Evolutionary conservation across 352 stramenopile genomes (phyloP), one percentile per base, ranked within the genome.

Genomic region (Blastocystis sp.): DNA sequence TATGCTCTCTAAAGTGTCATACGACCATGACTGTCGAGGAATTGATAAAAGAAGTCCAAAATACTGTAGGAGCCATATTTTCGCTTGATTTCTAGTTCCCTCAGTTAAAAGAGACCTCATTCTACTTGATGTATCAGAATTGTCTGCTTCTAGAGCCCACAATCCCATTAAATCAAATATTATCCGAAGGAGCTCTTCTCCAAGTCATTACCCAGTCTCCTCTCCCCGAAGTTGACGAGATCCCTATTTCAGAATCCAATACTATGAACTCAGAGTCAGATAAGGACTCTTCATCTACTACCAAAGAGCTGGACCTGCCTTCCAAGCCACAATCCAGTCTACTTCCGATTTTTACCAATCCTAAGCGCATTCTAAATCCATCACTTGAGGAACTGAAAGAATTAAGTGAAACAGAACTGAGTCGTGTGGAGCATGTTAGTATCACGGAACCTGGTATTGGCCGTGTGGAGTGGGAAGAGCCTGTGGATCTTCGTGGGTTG

Each of bases 401-500:
- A 35, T 91, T 93, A 80, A 91, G 89, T 54, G 92, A 93, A 80
- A 92, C 92, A 60, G 92, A 94, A 89, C 91, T 95, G 53, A 92
- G 92, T 64, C 90, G 92, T 79, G 91, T 95, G 27, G 80, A 77
- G 27, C 88, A 91, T 27, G 94, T 95, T 87, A 92, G 90, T 48
- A 90, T 95, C 2, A 82, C 91, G 51, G 75, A 91, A 64, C 56
- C 84, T 70, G 91, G 91, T 54, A 91, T 92, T 68, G 93, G 92
- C 59, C 92, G 91, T 80, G 91, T 95, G 79, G 91, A 91, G 87
- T 95, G 93, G 93, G 89, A 93, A 90, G 93, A 92, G 70, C 91
- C 91, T 64, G 93, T 95, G 13, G 93, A 95, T 91, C 91, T 95
- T 54, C 91, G 92, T 37, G 90, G 89, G 51, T 89, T 93, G 40